Conservation (phyloP, 2,329 filamentous ascomycete species). For the Microsporum ferrugineum region DNA sequence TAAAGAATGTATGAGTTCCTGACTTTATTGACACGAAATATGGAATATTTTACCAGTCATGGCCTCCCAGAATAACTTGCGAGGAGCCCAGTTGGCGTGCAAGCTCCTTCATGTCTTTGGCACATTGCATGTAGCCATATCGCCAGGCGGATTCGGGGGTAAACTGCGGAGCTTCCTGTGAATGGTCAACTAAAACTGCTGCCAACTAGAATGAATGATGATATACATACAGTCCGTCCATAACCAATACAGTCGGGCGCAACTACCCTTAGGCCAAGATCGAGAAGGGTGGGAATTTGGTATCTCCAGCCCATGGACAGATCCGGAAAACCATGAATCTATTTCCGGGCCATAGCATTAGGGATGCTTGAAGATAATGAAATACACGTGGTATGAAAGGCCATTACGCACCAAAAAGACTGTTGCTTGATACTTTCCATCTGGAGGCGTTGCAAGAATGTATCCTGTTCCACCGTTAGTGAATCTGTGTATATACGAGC, state of each 20-base stretch:
- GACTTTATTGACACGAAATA: background rate
- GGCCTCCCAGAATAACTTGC: slow-evolving; percentile 69
- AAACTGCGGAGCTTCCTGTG: slow-evolving; percentile 35
- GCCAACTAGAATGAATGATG: background rate
- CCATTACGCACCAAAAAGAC: slow-evolving; percentile 40
- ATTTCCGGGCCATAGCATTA: background rate
- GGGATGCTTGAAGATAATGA: background rate
- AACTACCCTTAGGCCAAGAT: slow-evolving; percentile 65
- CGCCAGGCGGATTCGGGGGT: slow-evolving; percentile 50
- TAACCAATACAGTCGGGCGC: slow-evolving; percentile 82
- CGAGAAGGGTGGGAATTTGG: slow-evolving; percentile 66
- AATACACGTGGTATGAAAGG: background rate
- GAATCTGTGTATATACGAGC: background rate
- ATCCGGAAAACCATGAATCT: slow-evolving; percentile 75
- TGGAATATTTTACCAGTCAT: slow-evolving; percentile 56
- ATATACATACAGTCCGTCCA: slow-evolving; percentile 51
- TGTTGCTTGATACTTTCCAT: slow-evolving; percentile 38
- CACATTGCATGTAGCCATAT: slow-evolving; percentile 62
- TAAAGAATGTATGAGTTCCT: slow-evolving; percentile 14
- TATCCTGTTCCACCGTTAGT: slow-evolving; percentile 33
- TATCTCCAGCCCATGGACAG: slow-evolving; percentile 76
- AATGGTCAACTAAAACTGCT: background rate
- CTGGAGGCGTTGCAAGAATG: slow-evolving; percentile 39
- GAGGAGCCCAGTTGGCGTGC: slow-evolving; percentile 45
- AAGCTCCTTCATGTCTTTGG: slow-evolving; percentile 64